These are phyloP conservation scores for Gloeopeniophorella convolvens DNA, from an alignment of 768 basidiomycete species.

Conservation along the genomic window DNA sequence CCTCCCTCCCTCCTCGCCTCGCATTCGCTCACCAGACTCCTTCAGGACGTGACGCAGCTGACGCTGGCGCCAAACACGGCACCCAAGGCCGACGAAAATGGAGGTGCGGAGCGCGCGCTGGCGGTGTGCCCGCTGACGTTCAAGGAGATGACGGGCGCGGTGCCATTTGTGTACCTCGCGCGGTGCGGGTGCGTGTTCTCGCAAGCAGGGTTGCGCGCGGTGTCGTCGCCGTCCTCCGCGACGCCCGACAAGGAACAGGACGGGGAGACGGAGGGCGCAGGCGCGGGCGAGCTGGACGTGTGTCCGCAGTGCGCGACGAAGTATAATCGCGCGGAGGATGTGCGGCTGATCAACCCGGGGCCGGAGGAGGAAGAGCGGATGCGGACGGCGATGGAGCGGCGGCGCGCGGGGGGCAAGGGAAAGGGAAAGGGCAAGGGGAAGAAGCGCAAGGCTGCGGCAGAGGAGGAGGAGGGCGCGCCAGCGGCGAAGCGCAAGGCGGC, in stretches of 20 bases:
- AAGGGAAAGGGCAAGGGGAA: conserved; percentile 46
- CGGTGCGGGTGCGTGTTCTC: conserved; percentile 91
- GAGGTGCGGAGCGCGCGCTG: conserved; percentile 44
- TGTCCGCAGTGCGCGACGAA: conserved; percentile 77
- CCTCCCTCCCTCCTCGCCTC: not conserved
- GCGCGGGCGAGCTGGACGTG: conserved; percentile 39
- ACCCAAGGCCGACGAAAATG: conserved; percentile 34
- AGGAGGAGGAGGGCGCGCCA: conserved; percentile 31
- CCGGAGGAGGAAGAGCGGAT: conserved; percentile 59
- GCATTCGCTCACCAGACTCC: not conserved
- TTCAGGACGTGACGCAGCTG: conserved; percentile 80
- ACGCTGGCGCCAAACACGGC: conserved; percentile 69
- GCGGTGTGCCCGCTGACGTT: conserved; percentile 90
- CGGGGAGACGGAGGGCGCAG: conserved; percentile 27
- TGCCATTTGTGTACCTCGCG: conserved; percentile 83
- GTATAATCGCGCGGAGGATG: conserved; percentile 50
- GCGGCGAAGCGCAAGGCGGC: conserved; percentile 38
- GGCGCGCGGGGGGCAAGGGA: conserved; percentile 51
- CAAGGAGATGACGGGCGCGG: conserved; percentile 90
- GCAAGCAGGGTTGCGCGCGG: conserved; percentile 70
- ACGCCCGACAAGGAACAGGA: conserved; percentile 25
- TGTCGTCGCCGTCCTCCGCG: conserved; percentile 36
- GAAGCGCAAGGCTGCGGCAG: conserved; percentile 49
- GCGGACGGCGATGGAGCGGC: conserved; percentile 47
- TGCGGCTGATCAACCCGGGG: conserved; percentile 63